These are phyloP conservation scores for Penicillium psychrosexuale DNA, from an alignment of 2,329 filamentous ascomycete species.

Conservation along the genomic window DNA sequence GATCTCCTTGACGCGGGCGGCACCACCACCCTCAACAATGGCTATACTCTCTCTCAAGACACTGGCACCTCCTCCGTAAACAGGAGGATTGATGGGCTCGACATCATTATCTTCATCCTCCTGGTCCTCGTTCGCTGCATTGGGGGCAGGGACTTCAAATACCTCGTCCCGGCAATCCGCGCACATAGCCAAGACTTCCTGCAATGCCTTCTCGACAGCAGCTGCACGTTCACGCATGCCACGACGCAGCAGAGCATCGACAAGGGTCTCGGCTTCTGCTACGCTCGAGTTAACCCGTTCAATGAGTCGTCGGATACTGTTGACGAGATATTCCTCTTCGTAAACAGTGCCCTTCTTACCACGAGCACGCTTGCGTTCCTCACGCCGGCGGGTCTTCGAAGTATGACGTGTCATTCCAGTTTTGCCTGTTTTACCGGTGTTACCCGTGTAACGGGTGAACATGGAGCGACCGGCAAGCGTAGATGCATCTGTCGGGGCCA, in stretches of 20 bases:
- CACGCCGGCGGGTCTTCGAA: slow-evolving; percentile 79
- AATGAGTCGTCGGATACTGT: slow-evolving; percentile 76
- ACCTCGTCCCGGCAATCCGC: slow-evolving; percentile 66
- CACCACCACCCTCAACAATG: slow-evolving; percentile 35
- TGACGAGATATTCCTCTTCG: slow-evolving; percentile 94
- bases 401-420: slow-evolving; percentile 61
- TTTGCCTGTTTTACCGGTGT: slow-evolving; percentile 65
- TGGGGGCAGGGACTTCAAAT: slow-evolving; percentile 47
- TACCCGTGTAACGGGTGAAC: slow-evolving; percentile 88
- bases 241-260: slow-evolving; percentile 73
- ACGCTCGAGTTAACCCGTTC: slow-evolving; percentile 73
- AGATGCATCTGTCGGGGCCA: slow-evolving; percentile 79
- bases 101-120: slow-evolving; percentile 23
- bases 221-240: slow-evolving; percentile 84
- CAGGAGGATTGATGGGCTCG: slow-evolving; percentile 24
- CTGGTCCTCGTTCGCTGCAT: slow-evolving; percentile 14
- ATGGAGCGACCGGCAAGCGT: slow-evolving; percentile 76
- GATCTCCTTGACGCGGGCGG: slow-evolving; percentile 37
- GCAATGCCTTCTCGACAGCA: slow-evolving; percentile 70
- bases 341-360: slow-evolving; percentile 97
- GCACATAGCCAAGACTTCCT: slow-evolving; percentile 71
- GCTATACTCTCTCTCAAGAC: slow-evolving; percentile 43
- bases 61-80: slow-evolving; percentile 26
- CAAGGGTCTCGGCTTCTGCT: slow-evolving; percentile 69
- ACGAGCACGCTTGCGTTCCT: slow-evolving; percentile 90